Conservation (phyloP, 75 land plant species). For the Pinus taeda region DNA sequence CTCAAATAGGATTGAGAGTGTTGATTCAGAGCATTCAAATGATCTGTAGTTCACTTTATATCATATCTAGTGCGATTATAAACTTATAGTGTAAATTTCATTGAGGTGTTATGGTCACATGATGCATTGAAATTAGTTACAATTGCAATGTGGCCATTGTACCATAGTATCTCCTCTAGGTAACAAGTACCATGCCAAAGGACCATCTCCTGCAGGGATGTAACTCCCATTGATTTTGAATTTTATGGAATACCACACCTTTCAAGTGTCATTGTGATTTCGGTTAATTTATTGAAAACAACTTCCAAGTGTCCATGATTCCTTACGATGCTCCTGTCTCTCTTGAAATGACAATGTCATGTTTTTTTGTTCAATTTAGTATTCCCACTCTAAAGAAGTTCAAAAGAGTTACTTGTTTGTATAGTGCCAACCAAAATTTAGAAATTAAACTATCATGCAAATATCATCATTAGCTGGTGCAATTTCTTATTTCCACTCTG, state of each 20-base stretch:
- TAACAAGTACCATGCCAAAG: neutral
- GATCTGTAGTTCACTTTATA: neutral
- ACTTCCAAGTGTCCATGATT: neutral
- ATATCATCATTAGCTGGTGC: neutral
- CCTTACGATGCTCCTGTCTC: neutral
- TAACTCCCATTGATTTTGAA: neutral
- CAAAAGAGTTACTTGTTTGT: no score
- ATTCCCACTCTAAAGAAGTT: no score
- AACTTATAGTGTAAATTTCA: neutral
- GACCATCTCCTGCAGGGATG: neutral
- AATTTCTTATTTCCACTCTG: neutral
- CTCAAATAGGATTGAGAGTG: neutral
- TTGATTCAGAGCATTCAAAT: neutral
- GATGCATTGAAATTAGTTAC: constrained; percentile 4
- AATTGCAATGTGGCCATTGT: constrained; percentile 7
- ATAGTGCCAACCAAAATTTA: no score
- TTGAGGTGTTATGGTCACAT: neutral
- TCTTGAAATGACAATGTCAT: no score
- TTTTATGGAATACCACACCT: neutral
- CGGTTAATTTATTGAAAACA: constrained; percentile 3
- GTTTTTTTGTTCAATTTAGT: no score
- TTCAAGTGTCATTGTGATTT: constrained; percentile 10
- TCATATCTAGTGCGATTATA: constrained; percentile 7
- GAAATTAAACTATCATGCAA: no score
- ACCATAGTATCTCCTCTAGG: constrained; percentile 8